Base-by-base conservation (phyloP, 805 yeast species). In the Barnettozyma sp. region DNA sequence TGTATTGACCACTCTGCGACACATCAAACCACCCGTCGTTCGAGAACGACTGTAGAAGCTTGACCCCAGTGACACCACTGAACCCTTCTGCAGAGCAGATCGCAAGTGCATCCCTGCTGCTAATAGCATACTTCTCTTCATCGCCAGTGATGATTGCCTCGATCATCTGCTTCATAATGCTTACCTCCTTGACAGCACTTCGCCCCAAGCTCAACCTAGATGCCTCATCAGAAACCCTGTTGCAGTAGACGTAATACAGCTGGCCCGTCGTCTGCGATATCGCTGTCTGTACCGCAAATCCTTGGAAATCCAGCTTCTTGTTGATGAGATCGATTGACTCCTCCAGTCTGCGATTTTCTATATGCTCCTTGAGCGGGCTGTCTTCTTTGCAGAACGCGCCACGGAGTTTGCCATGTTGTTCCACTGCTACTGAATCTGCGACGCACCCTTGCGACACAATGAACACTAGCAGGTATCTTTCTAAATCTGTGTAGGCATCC, bases 1-100 rank as follows among this genome's bases (percentile, higher is more conserved):
- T 60, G 44, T 45, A 72, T 21, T 40, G 58, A 42, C 55, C 62
- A 43, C 37, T 48, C 46, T 29, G 37, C 7, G 48, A 62, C 47
- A 22, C n/a, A 41, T 61, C 65, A 7, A 76, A 52, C 81, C 81
- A 76, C n/a, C 75, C 78, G 34, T 65, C 70, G 33, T 65, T 63
- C 12, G 68, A 65, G 7, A 76, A 48, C 14, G 54, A 44, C 8
- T 46, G 56, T 8, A 75, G 44, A 19, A 73, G 60, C 1, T 34
- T 39, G n/a, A 61, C 58, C 0, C 72, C 59, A 22, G 73, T 72
- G 4, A 63, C 36, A n/a, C 50, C 56, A 10, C 56, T 56, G 20
- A 56, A 40, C 26, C 33, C 69, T 28, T 56, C 60, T 7, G 3
- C 17, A 7, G 25, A 13, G 11, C 49, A 41, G 9, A 44, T 22